Conservation (phyloP, 2,329 filamentous ascomycete species). For the Colletotrichum orbiculare region DNA sequence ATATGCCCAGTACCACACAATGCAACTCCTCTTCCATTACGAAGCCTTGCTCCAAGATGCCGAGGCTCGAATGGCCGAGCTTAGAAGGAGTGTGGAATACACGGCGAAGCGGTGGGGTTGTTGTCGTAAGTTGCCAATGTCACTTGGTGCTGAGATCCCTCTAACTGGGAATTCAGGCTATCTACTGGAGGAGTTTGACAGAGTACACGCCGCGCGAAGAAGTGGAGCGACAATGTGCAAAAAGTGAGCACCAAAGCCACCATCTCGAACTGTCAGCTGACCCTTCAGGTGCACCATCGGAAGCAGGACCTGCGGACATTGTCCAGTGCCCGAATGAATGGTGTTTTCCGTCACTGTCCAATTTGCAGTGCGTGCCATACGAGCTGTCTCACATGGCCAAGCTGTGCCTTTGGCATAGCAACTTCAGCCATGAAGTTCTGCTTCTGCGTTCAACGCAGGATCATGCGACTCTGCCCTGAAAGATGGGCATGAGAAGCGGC, state of each 20-base stretch:
- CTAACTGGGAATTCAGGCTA: constrained; percentile 1
- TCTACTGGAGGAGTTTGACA: constrained; percentile 27
- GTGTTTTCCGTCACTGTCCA: too few relatives aligned
- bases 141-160: neutral
- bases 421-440: too few relatives aligned
- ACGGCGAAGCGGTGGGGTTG: constrained; percentile 49
- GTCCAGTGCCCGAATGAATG: constrained; percentile 26
- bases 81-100: constrained; percentile 48
- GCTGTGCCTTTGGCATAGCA: too few relatives aligned
- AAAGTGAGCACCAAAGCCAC: neutral
- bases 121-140: constrained; percentile 42
- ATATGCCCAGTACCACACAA: constrained; percentile 48
- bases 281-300: constrained; percentile 27
- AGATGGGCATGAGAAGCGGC: too few relatives aligned
- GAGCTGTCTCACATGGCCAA: too few relatives aligned
- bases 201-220: constrained; percentile 24
- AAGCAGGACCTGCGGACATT: constrained; percentile 27
- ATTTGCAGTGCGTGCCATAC: too few relatives aligned
- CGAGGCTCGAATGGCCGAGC: constrained; percentile 46
- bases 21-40: constrained; percentile 47
- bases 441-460: too few relatives aligned
- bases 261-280: neutral
- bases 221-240: constrained; percentile 27
- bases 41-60: constrained; percentile 47
- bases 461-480: too few relatives aligned